Percentiles rank a stretch among this genome's conserved stretches.
phyloP scores from a whole-genome alignment of 1,284 basidiomycete genomes.

The Puccinia polysora region DNA sequence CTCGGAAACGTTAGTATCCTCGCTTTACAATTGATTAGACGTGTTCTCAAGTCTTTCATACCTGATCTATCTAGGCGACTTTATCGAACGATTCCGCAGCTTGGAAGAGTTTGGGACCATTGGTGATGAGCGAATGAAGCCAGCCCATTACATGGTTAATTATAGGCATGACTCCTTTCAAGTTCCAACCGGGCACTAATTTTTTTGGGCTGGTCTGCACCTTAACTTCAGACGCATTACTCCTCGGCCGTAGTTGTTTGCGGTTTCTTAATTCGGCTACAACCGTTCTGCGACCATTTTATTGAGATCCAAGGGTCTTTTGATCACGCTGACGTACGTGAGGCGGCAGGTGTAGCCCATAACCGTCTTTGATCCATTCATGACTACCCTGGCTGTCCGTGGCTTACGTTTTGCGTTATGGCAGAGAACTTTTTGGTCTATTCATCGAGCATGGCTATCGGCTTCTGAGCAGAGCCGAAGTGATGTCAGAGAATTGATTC shows the following conservation, averaged over 20 bases:
- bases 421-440: slow-evolving; percentile 77
- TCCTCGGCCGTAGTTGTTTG: slow-evolving; percentile 95
- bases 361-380: neutral
- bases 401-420: slow-evolving; percentile 58
- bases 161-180: slow-evolving; percentile 1
- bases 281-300: slow-evolving; percentile 88
- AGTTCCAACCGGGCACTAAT: slow-evolving; percentile 57
- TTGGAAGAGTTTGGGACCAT: slow-evolving; percentile 71
- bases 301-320: slow-evolving; percentile 63
- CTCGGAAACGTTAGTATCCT: slow-evolving; percentile 55
- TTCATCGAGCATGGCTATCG: slow-evolving; percentile 70
- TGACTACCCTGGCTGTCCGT: slow-evolving; percentile 58
- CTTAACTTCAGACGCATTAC: slow-evolving; percentile 69
- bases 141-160: slow-evolving; percentile 6
- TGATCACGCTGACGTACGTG: slow-evolving; percentile 36
- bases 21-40: neutral
- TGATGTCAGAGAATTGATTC: slow-evolving; percentile 89
- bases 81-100: slow-evolving; percentile 65
- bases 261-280: slow-evolving; percentile 83
- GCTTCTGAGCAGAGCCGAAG: slow-evolving; percentile 80
- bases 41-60: neutral
- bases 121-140: slow-evolving; percentile 62
- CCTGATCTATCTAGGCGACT: slow-evolving; percentile 47
- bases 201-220: slow-evolving; percentile 14
- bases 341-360: neutral